Evolutionary conservation across 1,284 basidiomycete genomes (phyloP), one percentile per base, ranked within the genome.

Genomic region (Cystobasidium slooffiae): DNA sequence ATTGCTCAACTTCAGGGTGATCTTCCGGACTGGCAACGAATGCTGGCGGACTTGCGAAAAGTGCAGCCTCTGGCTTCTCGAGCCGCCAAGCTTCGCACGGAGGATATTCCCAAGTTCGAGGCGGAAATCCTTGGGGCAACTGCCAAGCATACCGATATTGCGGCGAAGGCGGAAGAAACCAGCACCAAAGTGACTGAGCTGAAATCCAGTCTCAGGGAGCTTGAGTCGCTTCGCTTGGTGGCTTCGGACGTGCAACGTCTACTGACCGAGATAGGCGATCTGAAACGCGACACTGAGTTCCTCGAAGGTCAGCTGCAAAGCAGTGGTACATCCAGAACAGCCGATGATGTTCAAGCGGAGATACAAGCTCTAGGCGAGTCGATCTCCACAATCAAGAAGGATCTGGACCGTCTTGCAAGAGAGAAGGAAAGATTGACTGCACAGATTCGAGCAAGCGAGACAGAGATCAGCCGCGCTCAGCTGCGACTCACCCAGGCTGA

Each of bases 271-370:
- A 84, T 89, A 16, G 86, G 88, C 46, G 87, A 87, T 24, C 85
- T 94, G 31, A 85, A 86, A 70, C 83, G 86, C 49, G 91, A 93
- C 58, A 87, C 91, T 49, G 76, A 82, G n/a, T 83, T 84, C 56
- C 84, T 93, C 49, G 91, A 96, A 82, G 84, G 84, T 46, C 88
- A 90, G 51, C 85, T 97, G 12, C 72, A 76, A 4, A 84, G 86
- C 24, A 84, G 86, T 4, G 94, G 93, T 1, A 90, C 89, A 14
- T 87, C 88, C 6, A 92, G 89, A 82, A 94, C 93, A 0, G 87
- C 88, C 0, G 91, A 93, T 62, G 93, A 94, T 65, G 89, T 97
- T 2, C 91, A 96, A 81, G 43, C 39, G 12, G 75, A 76, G 37
- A 58, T 73, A n/a, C 56, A 64, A 18, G 7, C n/a, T 51, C 47